These are phyloP conservation scores for Fusarium fracticaudum DNA, from an alignment of 2,329 filamentous ascomycete species.

Conservation along the genomic window DNA sequence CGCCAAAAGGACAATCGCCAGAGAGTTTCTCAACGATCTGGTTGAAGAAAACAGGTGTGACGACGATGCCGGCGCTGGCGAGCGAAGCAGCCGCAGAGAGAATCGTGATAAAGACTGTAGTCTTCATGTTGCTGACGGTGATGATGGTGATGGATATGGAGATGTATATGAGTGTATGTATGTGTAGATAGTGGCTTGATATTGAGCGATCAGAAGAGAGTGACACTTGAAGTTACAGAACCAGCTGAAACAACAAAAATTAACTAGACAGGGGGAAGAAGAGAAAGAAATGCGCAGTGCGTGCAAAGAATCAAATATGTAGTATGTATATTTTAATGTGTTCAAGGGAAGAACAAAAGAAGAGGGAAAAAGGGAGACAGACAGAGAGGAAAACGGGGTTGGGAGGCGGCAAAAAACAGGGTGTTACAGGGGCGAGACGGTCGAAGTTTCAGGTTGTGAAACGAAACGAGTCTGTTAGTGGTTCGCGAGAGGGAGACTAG, in stretches of 20 bases:
- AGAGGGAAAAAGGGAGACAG: neutral
- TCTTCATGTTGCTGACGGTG: slow-evolving; percentile 42
- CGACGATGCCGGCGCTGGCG: slow-evolving; percentile 63
- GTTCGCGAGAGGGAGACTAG: slow-evolving; percentile 2
- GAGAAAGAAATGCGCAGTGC: neutral
- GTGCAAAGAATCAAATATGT: slow-evolving; percentile 3
- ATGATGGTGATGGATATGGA: neutral
- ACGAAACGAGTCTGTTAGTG: slow-evolving; percentile 28
- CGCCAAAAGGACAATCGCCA: slow-evolving; percentile 66
- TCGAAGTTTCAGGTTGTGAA: slow-evolving; percentile 42
- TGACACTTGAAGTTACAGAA: slow-evolving; percentile 24
- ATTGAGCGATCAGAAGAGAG: neutral
- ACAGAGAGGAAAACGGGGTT: neutral
- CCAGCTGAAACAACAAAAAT: slow-evolving; percentile 29
- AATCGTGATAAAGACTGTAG: slow-evolving; percentile 46
- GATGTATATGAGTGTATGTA: neutral
- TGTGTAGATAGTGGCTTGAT: slow-evolving; percentile 10
- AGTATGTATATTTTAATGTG: slow-evolving; percentile 8
- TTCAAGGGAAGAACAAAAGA: neutral
- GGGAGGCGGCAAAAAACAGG: slow-evolving; percentile 22
- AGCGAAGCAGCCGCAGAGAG: slow-evolving; percentile 57
- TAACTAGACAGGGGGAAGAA: neutral
- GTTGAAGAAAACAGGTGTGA: slow-evolving; percentile 61
- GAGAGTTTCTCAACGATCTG: slow-evolving; percentile 60
- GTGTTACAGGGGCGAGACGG: slow-evolving; percentile 38